A percentile compares a stretch with the other conserved stretches of the same genome.
Evolutionary conservation across 208 protist species (phyloP).

Genomic region (Sergeia podlipaevii): DNA sequence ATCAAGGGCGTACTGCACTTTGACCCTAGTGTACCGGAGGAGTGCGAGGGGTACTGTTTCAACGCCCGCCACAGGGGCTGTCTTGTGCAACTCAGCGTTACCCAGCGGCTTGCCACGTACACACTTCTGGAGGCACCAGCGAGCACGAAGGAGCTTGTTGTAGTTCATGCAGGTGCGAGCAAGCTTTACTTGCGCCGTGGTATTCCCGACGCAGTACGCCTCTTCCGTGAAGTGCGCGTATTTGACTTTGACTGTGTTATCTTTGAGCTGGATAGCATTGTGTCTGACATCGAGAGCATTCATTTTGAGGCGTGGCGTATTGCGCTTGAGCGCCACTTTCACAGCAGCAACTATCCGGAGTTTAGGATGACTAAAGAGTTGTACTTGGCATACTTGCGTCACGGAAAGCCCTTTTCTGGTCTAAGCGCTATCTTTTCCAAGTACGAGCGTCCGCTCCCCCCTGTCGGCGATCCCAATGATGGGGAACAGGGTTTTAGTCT

Average conservation of each 20-base stretch:
- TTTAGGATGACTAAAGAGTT: slow-evolving; percentile 69
- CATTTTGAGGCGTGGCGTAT: slow-evolving; percentile 87
- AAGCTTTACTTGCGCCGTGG: slow-evolving; percentile 53
- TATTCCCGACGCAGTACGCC: slow-evolving; percentile 56
- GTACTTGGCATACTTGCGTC: slow-evolving; percentile 81
- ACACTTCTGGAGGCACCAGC: slow-evolving; percentile 38
- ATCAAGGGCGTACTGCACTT: slow-evolving; percentile 76
- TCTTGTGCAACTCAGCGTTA: slow-evolving; percentile 66
- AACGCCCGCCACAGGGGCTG: slow-evolving; percentile 67
- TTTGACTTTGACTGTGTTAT: slow-evolving; percentile 90
- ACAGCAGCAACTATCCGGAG: slow-evolving; percentile 26
- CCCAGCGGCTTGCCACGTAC: slow-evolving; percentile 71
- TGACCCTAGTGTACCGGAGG: slow-evolving; percentile 70
- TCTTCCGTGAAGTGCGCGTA: slow-evolving; percentile 64
- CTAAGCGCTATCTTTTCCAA: slow-evolving; percentile 65
- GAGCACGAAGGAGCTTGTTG: slow-evolving; percentile 42
- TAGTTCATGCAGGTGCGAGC: slow-evolving; percentile 70
- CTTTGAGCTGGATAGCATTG: slow-evolving; percentile 85
- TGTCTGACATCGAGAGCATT: slow-evolving; percentile 71
- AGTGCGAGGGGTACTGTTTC: slow-evolving; percentile 77
- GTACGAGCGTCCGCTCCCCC: slow-evolving; percentile 33
- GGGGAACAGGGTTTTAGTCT: slow-evolving; percentile 43
- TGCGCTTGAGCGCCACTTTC: slow-evolving; percentile 69
- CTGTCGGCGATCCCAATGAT: slow-evolving; percentile 43
- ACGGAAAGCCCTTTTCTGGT: slow-evolving; percentile 58